A percentile compares a stretch with the other conserved stretches of the same genome.
These are phyloP conservation scores for Tylopilus intermedius DNA, from an alignment of 768 basidiomycete genomes.

Conservation along the genomic window DNA sequence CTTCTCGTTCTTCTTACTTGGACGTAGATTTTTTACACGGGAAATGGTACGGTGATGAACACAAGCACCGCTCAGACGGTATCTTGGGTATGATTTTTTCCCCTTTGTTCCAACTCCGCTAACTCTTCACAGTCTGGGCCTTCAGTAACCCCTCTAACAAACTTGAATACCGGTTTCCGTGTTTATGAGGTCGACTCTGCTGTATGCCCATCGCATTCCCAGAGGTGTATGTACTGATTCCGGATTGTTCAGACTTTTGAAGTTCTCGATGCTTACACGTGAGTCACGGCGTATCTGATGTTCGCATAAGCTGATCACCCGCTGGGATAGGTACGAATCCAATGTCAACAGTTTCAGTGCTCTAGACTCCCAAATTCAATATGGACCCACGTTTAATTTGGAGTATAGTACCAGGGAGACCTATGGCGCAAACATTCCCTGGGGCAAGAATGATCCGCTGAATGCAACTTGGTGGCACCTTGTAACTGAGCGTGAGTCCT, in stretches of 20 bases:
- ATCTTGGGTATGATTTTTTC: conserved; percentile 40
- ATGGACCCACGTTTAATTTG: conserved; percentile 55
- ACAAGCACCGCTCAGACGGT: conserved; percentile 52
- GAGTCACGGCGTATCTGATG: conserved; percentile 21
- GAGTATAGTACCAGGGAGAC: conserved; percentile 70
- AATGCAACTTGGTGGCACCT: conserved; percentile 83
- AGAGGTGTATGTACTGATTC: conserved; percentile 2
- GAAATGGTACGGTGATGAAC: conserved; percentile 60
- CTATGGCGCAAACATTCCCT: conserved; percentile 54
- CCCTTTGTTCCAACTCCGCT: conserved; percentile 5
- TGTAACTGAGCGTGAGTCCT: conserved; percentile 61
- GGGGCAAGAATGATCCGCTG: conserved; percentile 61
- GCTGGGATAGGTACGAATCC: conserved; percentile 49
- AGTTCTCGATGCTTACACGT: conserved; percentile 75
- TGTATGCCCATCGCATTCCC: conserved; percentile 34
- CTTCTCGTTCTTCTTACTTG: not conserved
- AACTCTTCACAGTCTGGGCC: conserved; percentile 52
- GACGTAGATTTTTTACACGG: conserved; percentile 61
- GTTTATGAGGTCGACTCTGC: conserved; percentile 46
- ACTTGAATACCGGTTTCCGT: conserved; percentile 70
- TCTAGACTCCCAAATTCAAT: conserved; percentile 50
- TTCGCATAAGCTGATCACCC: not conserved
- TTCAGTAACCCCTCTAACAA: conserved; percentile 63
- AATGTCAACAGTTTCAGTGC: conserved; percentile 56
- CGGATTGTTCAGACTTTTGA: conserved; percentile 59